Conservation (phyloP, 2,329 filamentous ascomycete species). For the Hymenoscyphus fructigenus region DNA sequence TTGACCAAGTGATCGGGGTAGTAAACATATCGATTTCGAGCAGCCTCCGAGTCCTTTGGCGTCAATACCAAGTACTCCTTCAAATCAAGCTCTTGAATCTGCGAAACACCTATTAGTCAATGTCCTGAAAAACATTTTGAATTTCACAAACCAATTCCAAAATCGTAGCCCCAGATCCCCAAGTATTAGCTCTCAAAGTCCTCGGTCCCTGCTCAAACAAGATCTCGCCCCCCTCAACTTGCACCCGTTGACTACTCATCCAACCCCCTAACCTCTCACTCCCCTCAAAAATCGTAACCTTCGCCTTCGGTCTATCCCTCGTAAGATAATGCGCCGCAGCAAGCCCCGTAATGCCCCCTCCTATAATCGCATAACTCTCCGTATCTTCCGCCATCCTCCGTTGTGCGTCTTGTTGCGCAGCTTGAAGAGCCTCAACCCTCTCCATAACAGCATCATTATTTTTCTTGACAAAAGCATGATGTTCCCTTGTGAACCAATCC, state of each 20-base stretch:
- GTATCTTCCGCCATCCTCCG: not conserved
- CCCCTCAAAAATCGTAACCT: slow-evolving; percentile 81
- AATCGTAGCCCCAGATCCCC: slow-evolving; percentile 25
- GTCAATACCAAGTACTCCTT: slow-evolving; percentile 55
- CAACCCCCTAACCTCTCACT: slow-evolving; percentile 74
- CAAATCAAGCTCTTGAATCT: slow-evolving; percentile 60
- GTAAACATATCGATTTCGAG: slow-evolving; percentile 76
- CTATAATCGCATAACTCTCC: slow-evolving; percentile 62
- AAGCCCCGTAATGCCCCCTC: slow-evolving; percentile 81
- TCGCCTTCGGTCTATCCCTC: slow-evolving; percentile 62
- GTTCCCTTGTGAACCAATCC: no score
- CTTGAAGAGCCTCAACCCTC: no score
- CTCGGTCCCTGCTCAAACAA: slow-evolving; percentile 84
- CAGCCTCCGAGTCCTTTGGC: slow-evolving; percentile 48
- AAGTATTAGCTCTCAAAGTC: slow-evolving; percentile 31
- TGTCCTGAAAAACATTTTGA: slow-evolving; percentile 11
- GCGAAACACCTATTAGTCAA: slow-evolving; percentile 11
- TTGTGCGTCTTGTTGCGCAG: not conserved
- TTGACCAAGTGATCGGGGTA: slow-evolving; percentile 79
- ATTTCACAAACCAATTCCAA: slow-evolving; percentile 23
- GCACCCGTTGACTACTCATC: slow-evolving; percentile 67
- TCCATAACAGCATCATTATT: no score
- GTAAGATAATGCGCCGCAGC: slow-evolving; percentile 75
- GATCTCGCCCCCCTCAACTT: slow-evolving; percentile 60
- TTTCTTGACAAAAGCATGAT: no score